Percentiles rank a stretch among this genome's conserved stretches.
These are phyloP conservation scores for Pneumocystis murina DNA, from an alignment of 1,139 yeast genomes.

Conservation along the genomic window DNA sequence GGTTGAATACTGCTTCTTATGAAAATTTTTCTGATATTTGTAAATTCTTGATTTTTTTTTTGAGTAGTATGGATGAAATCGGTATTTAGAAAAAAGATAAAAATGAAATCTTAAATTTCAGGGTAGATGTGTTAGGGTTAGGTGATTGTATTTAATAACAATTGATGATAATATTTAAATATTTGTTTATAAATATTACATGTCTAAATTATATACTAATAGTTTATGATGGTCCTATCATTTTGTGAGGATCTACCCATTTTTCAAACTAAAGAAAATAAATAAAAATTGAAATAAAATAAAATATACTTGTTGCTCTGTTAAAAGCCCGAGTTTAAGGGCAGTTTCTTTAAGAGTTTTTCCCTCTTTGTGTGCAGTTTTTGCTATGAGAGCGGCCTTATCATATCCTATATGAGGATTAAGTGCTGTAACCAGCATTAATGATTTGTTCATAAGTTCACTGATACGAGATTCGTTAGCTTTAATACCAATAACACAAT, in stretches of 20 bases:
- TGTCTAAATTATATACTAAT: background rate
- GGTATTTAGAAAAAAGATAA: background rate
- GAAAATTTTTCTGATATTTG: background rate
- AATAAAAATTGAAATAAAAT: background rate
- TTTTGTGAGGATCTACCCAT: constrained; percentile 93
- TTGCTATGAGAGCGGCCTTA: constrained; percentile 91
- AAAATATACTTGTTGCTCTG: constrained; percentile 36
- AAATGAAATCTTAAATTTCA: background rate
- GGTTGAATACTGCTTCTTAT: background rate
- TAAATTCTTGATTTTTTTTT: background rate
- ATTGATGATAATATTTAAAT: too few relatives aligned
- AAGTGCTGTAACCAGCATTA: constrained; percentile 95
- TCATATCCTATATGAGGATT: constrained; percentile 99
- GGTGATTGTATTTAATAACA: background rate
- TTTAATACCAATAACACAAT: constrained; percentile 86
- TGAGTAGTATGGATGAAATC: background rate
- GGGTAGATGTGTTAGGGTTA: background rate
- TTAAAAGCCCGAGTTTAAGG: constrained; percentile 71
- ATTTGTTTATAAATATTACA: background rate
- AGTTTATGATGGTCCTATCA: constrained; percentile 63
- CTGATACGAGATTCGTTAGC: constrained; percentile 82
- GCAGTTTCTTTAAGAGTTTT: constrained; percentile 89
- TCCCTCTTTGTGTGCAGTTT: constrained; percentile 96
- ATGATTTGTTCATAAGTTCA: constrained; percentile 78
- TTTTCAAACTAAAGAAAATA: constrained; percentile 39